Base-by-base conservation (phyloP, 1,284 basidiomycete species). In the Fomitopsis palustris region DNA sequence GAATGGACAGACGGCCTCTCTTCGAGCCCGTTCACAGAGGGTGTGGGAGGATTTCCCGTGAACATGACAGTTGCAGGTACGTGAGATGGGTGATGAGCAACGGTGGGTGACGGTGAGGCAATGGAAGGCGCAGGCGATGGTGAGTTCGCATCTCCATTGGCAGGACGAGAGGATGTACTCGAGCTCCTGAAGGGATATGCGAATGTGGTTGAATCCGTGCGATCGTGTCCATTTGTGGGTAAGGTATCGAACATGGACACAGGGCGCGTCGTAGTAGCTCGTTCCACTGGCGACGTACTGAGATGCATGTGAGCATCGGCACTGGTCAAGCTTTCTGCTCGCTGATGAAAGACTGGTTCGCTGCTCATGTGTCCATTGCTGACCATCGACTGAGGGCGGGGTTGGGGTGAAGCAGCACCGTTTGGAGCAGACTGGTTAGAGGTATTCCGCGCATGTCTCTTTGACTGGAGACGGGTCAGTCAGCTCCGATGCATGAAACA, bases 361-460 rank as follows among this genome's bases (percentile, higher is more conserved):
- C 62, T 67, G 43, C 62, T 58, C 16, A 59, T 54, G 33, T 66
- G 63, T 2, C 67, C 69, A 60, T 70, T 66, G 19, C 43, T 55
- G 29, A 54, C 38, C 51, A 41, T 53, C 55, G 49, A 54, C 53
- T 23, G 58, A 43, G 38, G 59, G 45, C 58, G 59, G 9, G 31
- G 27, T 39, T 37, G 55, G 8, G 51, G 59, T 5, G 59, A 38
- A 23, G 70, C 14, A 64, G 53, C 37, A 29, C 53, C 53, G 25
- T 55, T 55, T 7, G 57, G 9, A 12, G 12, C 60, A 59, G 72
- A 57, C 62, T 70, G 70, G 35, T 71, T 76, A 0, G 85, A 86
- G n/a, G 75, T 61, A 33, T 76, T 81, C 57, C 84, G 81, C 3
- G 84, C 85, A 67, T 88, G 87, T 53, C 88, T 79, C 73, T 90